Evolutionary conservation across 768 basidiomycete genomes (phyloP).

Genomic region (Leccinellum rugosiceps): DNA sequence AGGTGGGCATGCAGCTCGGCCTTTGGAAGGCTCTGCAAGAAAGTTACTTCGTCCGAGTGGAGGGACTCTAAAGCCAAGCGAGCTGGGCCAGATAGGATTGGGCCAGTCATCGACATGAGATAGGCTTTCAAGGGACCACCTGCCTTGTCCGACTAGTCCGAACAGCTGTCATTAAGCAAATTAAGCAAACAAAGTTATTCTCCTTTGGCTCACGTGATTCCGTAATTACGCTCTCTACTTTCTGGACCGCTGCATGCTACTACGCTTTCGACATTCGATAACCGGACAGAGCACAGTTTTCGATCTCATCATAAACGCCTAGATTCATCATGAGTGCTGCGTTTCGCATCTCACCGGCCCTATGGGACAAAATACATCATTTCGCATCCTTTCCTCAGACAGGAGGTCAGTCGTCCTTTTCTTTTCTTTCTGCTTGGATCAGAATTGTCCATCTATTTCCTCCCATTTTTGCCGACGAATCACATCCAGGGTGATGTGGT

Average conservation of each 20-base stretch:
- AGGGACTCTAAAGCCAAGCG: slow-evolving; percentile 55
- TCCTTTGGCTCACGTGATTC: neutral
- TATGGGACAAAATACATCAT: slow-evolving; percentile 91
- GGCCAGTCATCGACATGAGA: neutral
- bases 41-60: slow-evolving; percentile 46
- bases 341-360: slow-evolving; percentile 71
- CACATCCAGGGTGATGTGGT: neutral
- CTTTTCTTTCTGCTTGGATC: neutral
- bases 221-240: neutral
- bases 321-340: slow-evolving; percentile 32
- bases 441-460: neutral
- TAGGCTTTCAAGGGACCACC: too few species aligned
- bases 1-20: slow-evolving; percentile 86
- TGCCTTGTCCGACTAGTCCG: too few species aligned
- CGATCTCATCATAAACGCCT: neutral
- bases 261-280: neutral
- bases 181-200: too few species aligned
- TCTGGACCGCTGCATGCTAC: slow-evolving; percentile 7
- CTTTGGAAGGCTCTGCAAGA: slow-evolving; percentile 66
- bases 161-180: too few species aligned
- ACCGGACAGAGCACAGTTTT: neutral
- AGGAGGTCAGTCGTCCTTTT: slow-evolving; percentile 53
- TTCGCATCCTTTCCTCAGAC: slow-evolving; percentile 93
- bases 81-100: slow-evolving; percentile 30
- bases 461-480: neutral